These are phyloP conservation scores for Trichoderma lentiforme DNA, from an alignment of 2,329 filamentous ascomycete genomes.

Conservation along the genomic window DNA sequence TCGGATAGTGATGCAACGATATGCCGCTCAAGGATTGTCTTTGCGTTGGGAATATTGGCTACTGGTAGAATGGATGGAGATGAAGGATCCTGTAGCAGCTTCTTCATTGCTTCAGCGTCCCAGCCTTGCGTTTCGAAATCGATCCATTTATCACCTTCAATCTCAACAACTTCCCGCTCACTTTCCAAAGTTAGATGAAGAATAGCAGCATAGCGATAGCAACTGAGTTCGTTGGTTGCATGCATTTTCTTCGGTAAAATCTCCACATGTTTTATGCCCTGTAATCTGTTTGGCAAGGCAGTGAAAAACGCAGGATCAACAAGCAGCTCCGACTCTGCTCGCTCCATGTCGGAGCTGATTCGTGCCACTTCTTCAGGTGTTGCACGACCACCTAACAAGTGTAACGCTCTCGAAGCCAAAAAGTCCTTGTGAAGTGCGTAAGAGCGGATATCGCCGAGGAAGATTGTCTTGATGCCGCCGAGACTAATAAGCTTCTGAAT, in stretches of 20 bases:
- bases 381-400: background rate
- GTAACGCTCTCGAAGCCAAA: background rate
- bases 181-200: background rate
- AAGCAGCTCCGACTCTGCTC: background rate
- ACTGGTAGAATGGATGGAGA: background rate
- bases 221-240: background rate
- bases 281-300: background rate
- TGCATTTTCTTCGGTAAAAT: background rate
- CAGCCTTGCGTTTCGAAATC: background rate
- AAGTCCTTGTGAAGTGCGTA: background rate
- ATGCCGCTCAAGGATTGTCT: background rate
- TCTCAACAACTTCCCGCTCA: background rate
- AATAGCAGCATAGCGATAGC: background rate
- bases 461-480: background rate
- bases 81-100: background rate
- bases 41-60: background rate
- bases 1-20: background rate
- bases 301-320: background rate
- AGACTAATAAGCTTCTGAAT: background rate
- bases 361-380: background rate
- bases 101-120: background rate
- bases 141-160: background rate
- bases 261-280: background rate
- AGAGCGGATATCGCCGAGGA: background rate
- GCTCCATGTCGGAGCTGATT: background rate